phyloP scores from a whole-genome alignment of 106 monocot species.

The Dendrobium officinale region DNA sequence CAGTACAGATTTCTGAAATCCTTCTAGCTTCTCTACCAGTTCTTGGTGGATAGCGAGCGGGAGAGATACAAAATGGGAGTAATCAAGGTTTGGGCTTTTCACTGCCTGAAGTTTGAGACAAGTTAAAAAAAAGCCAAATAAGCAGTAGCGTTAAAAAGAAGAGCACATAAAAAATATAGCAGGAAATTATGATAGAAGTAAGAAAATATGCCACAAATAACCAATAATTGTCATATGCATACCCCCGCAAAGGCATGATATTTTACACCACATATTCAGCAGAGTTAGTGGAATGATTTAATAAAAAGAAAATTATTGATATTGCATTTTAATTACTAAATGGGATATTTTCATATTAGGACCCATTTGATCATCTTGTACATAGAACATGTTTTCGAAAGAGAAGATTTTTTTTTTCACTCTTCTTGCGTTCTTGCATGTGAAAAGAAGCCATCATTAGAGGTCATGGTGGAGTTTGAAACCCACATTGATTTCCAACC shows the following conservation, averaged over 20 bases:
- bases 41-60: conserved; percentile 58
- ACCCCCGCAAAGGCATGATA: not conserved
- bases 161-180: not conserved
- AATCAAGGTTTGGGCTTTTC: conserved; percentile 61
- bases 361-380: not conserved
- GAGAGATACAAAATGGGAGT: conserved; percentile 84
- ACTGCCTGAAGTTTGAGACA: conserved; percentile 39
- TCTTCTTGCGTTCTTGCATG: not conserved
- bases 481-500: not conserved
- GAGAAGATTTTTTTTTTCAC: not conserved
- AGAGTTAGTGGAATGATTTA: not conserved
- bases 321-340: not conserved
- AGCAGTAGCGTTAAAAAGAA: not conserved
- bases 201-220: not conserved
- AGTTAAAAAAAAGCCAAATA: not conserved
- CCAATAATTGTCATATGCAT: not conserved
- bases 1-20: conserved; percentile 62
- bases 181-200: not conserved
- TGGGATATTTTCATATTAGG: not conserved
- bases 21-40: conserved; percentile 48
- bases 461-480: not conserved
- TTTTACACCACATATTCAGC: not conserved
- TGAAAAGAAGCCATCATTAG: not conserved
- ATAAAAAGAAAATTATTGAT: no score
- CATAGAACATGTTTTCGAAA: not conserved